A percentile compares a stretch with the other conserved stretches of the same genome.
Conservation (phyloP, 495 filamentous ascomycete genomes). For the Letharia lupina region DNA sequence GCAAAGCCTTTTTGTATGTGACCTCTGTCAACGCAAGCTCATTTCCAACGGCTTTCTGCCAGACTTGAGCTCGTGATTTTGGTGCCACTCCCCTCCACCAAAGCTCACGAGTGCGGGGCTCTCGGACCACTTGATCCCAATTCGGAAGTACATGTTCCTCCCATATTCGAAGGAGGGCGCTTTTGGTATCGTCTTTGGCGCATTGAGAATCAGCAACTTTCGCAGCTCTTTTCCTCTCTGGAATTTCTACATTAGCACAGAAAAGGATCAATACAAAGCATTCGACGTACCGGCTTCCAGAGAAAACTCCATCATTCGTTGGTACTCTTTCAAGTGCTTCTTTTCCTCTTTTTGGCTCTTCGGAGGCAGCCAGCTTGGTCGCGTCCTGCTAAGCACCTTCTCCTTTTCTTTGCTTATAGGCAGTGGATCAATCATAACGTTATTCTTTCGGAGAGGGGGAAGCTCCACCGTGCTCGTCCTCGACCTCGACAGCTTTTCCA, state of each 20-base stretch:
- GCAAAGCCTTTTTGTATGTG: conserved; percentile 71
- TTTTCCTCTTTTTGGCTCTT: conserved; percentile 91
- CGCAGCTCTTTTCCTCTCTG: conserved; percentile 43
- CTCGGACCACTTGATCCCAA: conserved; percentile 67
- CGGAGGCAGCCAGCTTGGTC: conserved; percentile 91
- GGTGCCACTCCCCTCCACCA: conserved; percentile 92
- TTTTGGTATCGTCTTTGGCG: conserved; percentile 59
- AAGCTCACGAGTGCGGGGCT: conserved; percentile 71
- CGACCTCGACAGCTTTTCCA: conserved; percentile 32
- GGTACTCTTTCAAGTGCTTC: conserved; percentile 83
- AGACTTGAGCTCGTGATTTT: conserved; percentile 71
- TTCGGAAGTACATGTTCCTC: conserved; percentile 79
- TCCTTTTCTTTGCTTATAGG: conserved; percentile 97
- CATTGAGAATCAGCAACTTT: conserved; percentile 43
- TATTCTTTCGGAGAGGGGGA: conserved; percentile 74
- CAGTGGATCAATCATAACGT: conserved; percentile 93
- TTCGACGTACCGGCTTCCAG: conserved; percentile 54
- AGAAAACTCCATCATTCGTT: conserved; percentile 82
- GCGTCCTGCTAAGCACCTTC: conserved; percentile 77
- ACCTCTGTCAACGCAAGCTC: conserved; percentile 68
- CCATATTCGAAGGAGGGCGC: conserved; percentile 65
- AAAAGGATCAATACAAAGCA: background rate
- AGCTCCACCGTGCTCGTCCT: conserved; percentile 53
- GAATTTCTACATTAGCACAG: conserved; percentile 7
- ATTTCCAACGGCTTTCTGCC: conserved; percentile 82